Evolutionary conservation across 331 rosid genomes (phyloP), one percentile per base, ranked within the genome.

Genomic region (Acacia pycnantha): DNA sequence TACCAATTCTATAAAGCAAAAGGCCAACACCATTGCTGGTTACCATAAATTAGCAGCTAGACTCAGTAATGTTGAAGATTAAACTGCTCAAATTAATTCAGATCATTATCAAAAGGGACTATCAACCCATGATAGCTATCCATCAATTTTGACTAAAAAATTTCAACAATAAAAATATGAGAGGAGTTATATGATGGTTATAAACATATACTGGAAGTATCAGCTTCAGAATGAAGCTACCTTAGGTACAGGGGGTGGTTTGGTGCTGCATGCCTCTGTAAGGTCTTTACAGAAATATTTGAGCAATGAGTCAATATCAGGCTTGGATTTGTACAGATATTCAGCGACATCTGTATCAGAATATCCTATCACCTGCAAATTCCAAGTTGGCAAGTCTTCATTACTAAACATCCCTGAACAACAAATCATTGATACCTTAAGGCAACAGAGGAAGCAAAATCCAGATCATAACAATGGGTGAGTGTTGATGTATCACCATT

Each of bases 341-440:
- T 96, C 99, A 41, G 99, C 99, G 37, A 91, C 91, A 87, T 94
- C 99, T 1, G 99, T 96, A 87, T 96, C 99, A 43, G 93, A 87
- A 87, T 94, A 94, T 73, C 92, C 99, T 80, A 96, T 77, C 69
- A 96, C 96, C 98, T 93, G 98, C 72, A 87, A 78, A 74, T 82
- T 77, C 77, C 78, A 43, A 74, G 19, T 53, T 47, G 31, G 77
- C 11, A 43, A 81, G 65, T 73, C 47, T 70, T 73, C 35, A 64
- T 21, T 53, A 70, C 58, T 16, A 67, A 76, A 54, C 19, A 59
- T 59, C 68, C 62, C 44, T 2, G 12, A 51, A 40, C 37, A 40
- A 10, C 47, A 1, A 73, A n/a, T 72, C 44, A 27, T 31, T 24
- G 40, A 50, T 58, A 19, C 64, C 51, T 58, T 22, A 68, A 16